A percentile compares a stretch with the other conserved stretches of the same genome.
Evolutionary conservation across 108 stramenopile species (phyloP).

Genomic region (Skeletonema grethae): DNA sequence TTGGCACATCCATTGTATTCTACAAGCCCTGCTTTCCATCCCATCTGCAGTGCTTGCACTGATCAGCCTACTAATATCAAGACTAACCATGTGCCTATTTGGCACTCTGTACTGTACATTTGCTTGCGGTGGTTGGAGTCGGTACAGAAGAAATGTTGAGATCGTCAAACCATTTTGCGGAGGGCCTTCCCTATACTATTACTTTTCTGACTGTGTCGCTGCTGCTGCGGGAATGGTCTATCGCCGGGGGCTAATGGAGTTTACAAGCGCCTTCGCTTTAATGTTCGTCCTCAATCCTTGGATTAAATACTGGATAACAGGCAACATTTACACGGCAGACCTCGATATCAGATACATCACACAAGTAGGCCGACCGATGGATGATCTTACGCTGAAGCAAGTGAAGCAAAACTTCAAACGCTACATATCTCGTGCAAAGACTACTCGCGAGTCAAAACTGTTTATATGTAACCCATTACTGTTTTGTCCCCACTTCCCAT

Average conservation of each 20-base stretch:
- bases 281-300: constrained; percentile 29
- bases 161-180: constrained; percentile 8
- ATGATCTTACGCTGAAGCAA: background rate
- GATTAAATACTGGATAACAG: constrained; percentile 25
- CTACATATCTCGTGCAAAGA: constrained; percentile 24
- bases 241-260: constrained; percentile 16
- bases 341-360: constrained; percentile 15
- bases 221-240: constrained; percentile 21
- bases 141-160: constrained; percentile 8
- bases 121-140: background rate
- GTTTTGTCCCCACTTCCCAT: constrained; percentile 23
- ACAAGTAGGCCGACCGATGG: constrained; percentile 4
- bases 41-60: background rate
- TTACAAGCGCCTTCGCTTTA: constrained; percentile 20
- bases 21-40: background rate
- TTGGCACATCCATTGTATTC: background rate
- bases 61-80: constrained; percentile 6
- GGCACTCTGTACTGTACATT: constrained; percentile 10
- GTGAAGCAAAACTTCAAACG: constrained; percentile 2
- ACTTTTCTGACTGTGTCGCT: constrained; percentile 16
- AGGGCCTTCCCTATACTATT: background rate
- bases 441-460: background rate
- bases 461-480: constrained; percentile 7
- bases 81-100: constrained; percentile 6
- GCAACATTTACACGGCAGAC: constrained; percentile 5